Base-by-base conservation (phyloP, 2,329 filamentous ascomycete genomes). In the Cercospora beticola region DNA sequence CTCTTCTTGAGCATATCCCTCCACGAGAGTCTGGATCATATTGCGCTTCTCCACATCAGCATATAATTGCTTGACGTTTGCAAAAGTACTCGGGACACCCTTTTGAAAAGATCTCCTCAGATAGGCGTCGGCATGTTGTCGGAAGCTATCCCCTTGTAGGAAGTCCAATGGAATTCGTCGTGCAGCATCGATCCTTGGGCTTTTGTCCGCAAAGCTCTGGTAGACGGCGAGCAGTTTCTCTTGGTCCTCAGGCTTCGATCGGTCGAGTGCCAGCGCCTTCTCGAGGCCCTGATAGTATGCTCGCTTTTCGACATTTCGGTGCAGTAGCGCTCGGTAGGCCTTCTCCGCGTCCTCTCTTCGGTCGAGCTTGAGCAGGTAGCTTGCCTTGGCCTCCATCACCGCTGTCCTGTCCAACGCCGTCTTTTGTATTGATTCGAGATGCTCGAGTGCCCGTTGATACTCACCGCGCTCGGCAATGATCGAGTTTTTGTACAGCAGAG, bases 11-110 rank as follows among this genome's bases (percentile, higher is more conserved):
- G 92, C 85, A 76, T 97, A 98, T 63, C 91, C 88, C 74, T 95
- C 88, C 1, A 92, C 93, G 49, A 98, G 80, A 43, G 88, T 84
- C 72, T 90, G 88, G 49, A 99, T 87, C 0, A 85, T 86, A n/a
- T 90, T 85, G 78, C 90, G 92, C 84, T 99, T 99, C 74, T 82
- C 86, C 0, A 86, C 74, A 78, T 97, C 90, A 14, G 85, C 85
- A 82, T 98, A 99, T 23, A 99, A 86, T 73, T 96, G 89, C 83
- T 99, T 99, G 69, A 99, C 86, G 80, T 98, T 99, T 40, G 93
- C 93, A 81, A 99, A 99, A 3, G 94, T 94, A 2, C 95, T 99
- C 1, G 95, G 94, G 4, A 98, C 92, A 10, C 94, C 95, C 81
- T 94, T 97, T 80, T 91, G 89, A 66, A 99, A 85, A 91, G 96